phyloP scores from a whole-genome alignment of 1,284 basidiomycete species.

The Clitocybe nebularis region DNA sequence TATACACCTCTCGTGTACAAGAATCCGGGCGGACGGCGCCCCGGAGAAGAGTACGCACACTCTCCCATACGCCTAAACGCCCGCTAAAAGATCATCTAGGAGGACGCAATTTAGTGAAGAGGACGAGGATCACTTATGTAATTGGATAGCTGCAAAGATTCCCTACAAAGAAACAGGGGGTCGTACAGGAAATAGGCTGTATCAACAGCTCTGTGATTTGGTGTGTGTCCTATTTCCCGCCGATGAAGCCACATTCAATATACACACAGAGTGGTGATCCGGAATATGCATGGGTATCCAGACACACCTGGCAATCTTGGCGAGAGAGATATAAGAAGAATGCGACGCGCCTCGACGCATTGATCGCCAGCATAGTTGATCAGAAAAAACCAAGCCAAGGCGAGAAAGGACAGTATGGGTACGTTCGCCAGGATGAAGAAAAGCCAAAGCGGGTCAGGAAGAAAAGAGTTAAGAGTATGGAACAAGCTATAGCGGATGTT shows the following conservation, averaged over 20 bases:
- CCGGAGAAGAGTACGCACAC: slow-evolving; percentile 76
- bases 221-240: slow-evolving; percentile 28
- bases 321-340: slow-evolving; percentile 83
- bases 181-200: slow-evolving; percentile 74
- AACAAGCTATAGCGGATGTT: slow-evolving; percentile 21
- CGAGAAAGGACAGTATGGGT: slow-evolving; percentile 75
- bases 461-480: slow-evolving; percentile 34
- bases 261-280: slow-evolving; percentile 50
- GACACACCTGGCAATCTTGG: slow-evolving; percentile 88
- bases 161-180: slow-evolving; percentile 77
- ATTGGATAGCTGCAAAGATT: slow-evolving; percentile 75
- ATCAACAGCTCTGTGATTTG: slow-evolving; percentile 56
- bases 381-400: slow-evolving; percentile 60
- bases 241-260: background rate
- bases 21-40: slow-evolving; percentile 73
- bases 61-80: slow-evolving; percentile 1
- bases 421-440: slow-evolving; percentile 66
- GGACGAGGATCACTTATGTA: slow-evolving; percentile 67
- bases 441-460: slow-evolving; percentile 55
- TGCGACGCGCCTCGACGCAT: slow-evolving; percentile 53
- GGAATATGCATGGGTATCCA: slow-evolving; percentile 70
- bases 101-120: slow-evolving; percentile 70
- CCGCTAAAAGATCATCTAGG: slow-evolving; percentile 31
- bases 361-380: slow-evolving; percentile 62
- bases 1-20: slow-evolving; percentile 75